These are phyloP conservation scores for Teratosphaeria destructans DNA, from an alignment of 2,329 filamentous ascomycete genomes.

Conservation along the genomic window DNA sequence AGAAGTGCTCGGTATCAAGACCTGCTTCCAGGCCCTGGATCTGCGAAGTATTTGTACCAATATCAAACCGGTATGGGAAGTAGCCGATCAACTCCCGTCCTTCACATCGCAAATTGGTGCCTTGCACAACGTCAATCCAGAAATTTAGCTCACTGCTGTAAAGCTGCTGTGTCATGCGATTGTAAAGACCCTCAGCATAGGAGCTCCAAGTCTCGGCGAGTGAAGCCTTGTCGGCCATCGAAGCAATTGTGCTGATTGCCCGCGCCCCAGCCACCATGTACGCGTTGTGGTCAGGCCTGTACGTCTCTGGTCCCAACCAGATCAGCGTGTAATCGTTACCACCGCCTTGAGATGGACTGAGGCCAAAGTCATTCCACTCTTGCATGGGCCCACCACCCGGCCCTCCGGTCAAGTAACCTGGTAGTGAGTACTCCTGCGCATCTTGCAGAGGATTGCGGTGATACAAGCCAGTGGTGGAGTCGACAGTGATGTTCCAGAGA, in stretches of 20 bases:
- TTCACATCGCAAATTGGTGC: constrained; percentile 26
- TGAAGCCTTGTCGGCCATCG: constrained; percentile 22
- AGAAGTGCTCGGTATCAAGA: constrained; percentile 29
- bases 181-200: constrained; percentile 27
- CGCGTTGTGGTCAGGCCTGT: constrained; percentile 34
- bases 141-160: constrained; percentile 16
- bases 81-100: constrained; percentile 34
- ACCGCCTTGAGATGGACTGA: constrained; percentile 4
- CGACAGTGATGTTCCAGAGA: constrained; percentile 30
- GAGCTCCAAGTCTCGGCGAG: constrained; percentile 24
- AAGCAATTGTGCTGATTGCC: constrained; percentile 31
- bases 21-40: constrained; percentile 21
- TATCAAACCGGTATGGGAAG: constrained; percentile 34
- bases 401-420: constrained; percentile 27
- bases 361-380: constrained; percentile 16
- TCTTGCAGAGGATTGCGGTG: constrained; percentile 35
- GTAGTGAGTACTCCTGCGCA: constrained; percentile 34
- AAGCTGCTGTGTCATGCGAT: constrained; percentile 22
- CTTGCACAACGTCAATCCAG: constrained; percentile 25
- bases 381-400: constrained; percentile 14
- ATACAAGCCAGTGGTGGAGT: constrained; percentile 30
- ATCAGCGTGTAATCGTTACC: constrained; percentile 11
- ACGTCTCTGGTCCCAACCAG: constrained; percentile 31
- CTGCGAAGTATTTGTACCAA: constrained; percentile 26
- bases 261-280: constrained; percentile 36